Evolutionary conservation across 2,329 filamentous ascomycete genomes (phyloP).

Genomic region (Calonectria montana): DNA sequence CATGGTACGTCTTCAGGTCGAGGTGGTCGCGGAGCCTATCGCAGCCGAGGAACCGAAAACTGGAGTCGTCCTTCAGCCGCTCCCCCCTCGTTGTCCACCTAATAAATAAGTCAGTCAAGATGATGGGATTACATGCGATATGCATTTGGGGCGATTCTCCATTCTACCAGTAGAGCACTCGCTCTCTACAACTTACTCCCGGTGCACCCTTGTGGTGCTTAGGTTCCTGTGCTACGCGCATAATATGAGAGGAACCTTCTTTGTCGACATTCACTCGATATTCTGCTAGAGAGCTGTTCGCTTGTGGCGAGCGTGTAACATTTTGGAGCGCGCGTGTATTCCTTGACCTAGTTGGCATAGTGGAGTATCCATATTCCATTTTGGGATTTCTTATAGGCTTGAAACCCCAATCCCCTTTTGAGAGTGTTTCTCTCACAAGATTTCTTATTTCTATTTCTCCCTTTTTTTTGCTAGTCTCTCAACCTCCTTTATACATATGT

Average conservation of each 20-base stretch:
- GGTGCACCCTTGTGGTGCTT: constrained; percentile 5
- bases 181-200: constrained; percentile 18
- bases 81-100: constrained; percentile 40
- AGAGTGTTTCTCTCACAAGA: constrained; percentile 21
- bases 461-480: constrained; percentile 18
- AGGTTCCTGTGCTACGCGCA: constrained; percentile 20
- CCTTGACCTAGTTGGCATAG: constrained; percentile 25
- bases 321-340: constrained; percentile 33
- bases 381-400: constrained; percentile 15
- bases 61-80: constrained; percentile 52
- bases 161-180: constrained; percentile 36
- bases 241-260: constrained; percentile 15
- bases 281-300: constrained; percentile 17
- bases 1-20: constrained; percentile 44
- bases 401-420: constrained; percentile 14
- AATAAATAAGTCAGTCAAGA: constrained; percentile 28
- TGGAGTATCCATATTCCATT: constrained; percentile 3
- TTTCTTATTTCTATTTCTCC: constrained; percentile 16
- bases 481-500: neutral
- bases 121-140: constrained; percentile 19
- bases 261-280: constrained; percentile 16
- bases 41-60: constrained; percentile 53
- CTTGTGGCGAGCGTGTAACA: constrained; percentile 37
- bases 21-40: constrained; percentile 53
- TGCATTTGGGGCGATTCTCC: constrained; percentile 25